Conservation (phyloP, 305 asterid genomes). For the Fraxinus latifolia region DNA sequence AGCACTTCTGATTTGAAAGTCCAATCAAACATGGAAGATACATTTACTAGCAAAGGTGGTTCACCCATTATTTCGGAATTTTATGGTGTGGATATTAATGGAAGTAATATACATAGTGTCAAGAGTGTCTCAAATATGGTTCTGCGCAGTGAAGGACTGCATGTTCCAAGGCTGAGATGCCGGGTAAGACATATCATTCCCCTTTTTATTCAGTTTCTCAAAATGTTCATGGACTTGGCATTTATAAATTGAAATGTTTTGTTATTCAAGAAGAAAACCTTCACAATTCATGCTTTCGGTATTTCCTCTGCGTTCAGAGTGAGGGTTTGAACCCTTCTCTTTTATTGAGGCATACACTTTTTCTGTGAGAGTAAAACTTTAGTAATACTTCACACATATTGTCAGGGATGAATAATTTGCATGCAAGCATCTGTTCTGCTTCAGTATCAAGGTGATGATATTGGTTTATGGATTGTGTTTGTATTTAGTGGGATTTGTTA, state of each 20-base stretch:
- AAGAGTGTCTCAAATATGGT: slow-evolving; percentile 43
- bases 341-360: slow-evolving; percentile 9
- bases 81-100: slow-evolving; percentile 43
- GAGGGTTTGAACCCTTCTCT: slow-evolving; percentile 17
- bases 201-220: slow-evolving; percentile 13
- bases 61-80: slow-evolving; percentile 46
- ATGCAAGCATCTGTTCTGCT: not conserved
- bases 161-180: slow-evolving; percentile 73
- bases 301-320: slow-evolving; percentile 4
- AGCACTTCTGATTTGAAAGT: slow-evolving; percentile 56
- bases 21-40: slow-evolving; percentile 36
- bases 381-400: not conserved
- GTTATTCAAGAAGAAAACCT: slow-evolving; percentile 18
- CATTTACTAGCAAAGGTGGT: slow-evolving; percentile 34
- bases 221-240: slow-evolving; percentile 4
- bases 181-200: slow-evolving; percentile 45
- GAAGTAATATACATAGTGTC: slow-evolving; percentile 28
- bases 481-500: not conserved
- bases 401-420: not conserved
- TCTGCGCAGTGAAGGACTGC: slow-evolving; percentile 45
- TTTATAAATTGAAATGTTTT: not conserved
- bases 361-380: not conserved
- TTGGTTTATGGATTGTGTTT: not conserved
- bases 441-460: not conserved
- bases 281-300: slow-evolving; percentile 1